A percentile compares a stretch with the other conserved stretches of the same genome.
These are phyloP conservation scores for Chlamydomonas sp. DNA, from an alignment of 139 green algal genomes.

Conservation along the genomic window DNA sequence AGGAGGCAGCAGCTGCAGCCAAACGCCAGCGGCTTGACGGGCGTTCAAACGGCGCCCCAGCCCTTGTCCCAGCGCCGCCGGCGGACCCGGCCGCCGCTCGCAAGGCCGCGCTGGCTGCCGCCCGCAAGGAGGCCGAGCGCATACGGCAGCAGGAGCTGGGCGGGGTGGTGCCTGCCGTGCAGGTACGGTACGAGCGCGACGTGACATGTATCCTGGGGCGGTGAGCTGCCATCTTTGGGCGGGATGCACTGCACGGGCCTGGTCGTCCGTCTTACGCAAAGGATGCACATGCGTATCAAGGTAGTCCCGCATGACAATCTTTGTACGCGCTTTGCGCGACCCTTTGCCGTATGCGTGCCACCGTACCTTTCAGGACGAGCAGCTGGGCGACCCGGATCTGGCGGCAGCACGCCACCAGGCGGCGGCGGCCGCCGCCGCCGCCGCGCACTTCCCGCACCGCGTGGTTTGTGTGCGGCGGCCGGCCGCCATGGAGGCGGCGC, in stretches of 20 bases:
- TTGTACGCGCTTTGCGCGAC: too few species aligned
- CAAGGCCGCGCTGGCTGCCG: neutral
- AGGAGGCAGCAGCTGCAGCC: neutral
- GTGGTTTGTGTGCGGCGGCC: conserved; percentile 59
- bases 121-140: conserved; percentile 16
- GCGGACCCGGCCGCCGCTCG: conserved; percentile 1
- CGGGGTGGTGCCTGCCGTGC: conserved; percentile 1
- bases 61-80: neutral
- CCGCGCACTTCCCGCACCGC: conserved; percentile 43
- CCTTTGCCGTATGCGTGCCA: neutral
- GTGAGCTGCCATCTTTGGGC: too few species aligned
- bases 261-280: too few species aligned
- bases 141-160: conserved; percentile 23
- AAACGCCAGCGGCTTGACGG: too few species aligned
- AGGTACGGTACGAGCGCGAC: neutral
- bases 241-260: too few species aligned
- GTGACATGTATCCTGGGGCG: too few species aligned
- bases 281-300: too few species aligned
- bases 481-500: conserved; percentile 58
- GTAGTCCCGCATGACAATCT: too few species aligned
- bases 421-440: conserved; percentile 44
- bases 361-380: neutral
- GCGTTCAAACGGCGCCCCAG: neutral
- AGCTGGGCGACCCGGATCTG: neutral
- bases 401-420: conserved; percentile 22